These are phyloP conservation scores for Coniochaeta pulveracea DNA, from an alignment of 2,329 filamentous ascomycete species.

Conservation along the genomic window DNA sequence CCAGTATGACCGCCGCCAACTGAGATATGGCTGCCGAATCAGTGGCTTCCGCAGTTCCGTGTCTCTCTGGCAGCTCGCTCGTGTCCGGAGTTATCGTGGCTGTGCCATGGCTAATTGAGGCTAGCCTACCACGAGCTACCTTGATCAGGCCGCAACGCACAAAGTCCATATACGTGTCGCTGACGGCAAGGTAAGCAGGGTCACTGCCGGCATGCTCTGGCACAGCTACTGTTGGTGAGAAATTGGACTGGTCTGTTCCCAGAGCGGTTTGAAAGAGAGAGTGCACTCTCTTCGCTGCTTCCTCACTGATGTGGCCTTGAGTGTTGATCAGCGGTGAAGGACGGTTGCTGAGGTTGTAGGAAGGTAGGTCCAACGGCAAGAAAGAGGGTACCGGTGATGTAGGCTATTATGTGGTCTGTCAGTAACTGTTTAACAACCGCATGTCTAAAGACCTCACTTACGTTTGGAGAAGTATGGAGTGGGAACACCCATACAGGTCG, in stretches of 20 bases:
- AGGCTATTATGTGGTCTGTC: conserved; percentile 20
- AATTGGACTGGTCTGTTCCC: conserved; percentile 42
- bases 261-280: conserved; percentile 33
- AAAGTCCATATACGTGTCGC: conserved; percentile 63
- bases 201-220: conserved; percentile 26
- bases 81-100: conserved; percentile 20
- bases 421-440: background rate
- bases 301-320: conserved; percentile 51
- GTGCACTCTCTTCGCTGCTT: conserved; percentile 44
- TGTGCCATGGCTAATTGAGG: conserved; percentile 21
- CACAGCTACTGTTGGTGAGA: conserved; percentile 30
- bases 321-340: conserved; percentile 47
- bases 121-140: conserved; percentile 35
- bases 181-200: conserved; percentile 58
- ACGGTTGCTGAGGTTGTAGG: conserved; percentile 58
- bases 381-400: conserved; percentile 44
- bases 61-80: too few relatives aligned
- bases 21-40: too few relatives aligned
- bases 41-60: too few relatives aligned
- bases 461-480: conserved; percentile 38
- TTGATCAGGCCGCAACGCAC: conserved; percentile 53
- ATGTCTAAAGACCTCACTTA: conserved; percentile 16
- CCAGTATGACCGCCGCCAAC: conserved; percentile 58
- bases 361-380: conserved; percentile 59
- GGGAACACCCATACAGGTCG: conserved; percentile 65